Base-by-base conservation (phyloP, 2,329 filamentous ascomycete species). In the Pezizomycotina sp. region DNA sequence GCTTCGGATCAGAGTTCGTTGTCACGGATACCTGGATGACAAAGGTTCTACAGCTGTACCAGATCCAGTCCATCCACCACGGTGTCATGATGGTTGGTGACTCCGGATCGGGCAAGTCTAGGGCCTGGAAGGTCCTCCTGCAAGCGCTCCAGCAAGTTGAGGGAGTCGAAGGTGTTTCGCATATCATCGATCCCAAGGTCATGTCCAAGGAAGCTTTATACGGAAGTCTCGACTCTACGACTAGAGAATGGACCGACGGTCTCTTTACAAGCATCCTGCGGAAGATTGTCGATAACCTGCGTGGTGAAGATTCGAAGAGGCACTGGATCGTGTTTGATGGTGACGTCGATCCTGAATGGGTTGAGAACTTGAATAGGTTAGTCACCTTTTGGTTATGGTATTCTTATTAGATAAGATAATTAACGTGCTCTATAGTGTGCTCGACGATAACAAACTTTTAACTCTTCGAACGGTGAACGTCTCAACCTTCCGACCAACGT, bases 51-150 rank as follows among this genome's bases (percentile, higher is more conserved):
- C 89, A 99, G 57, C 69, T 98, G 2, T 95, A 92, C 56, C 89
- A 99, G 57, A 99, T 99, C 46, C 89, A 95, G 58, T 79, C 76
- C 48, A 83, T 98, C 40, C 89, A 99, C 53, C 89, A 99, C 50
- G 89, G 89, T 76, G 89, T 99, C 18, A 99, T 99, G 91, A 95
- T 98, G 89, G 89, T 99, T 6, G 89, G 89, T 46, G 83, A 81
- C 53, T 93, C 91, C 19, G 89, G 91, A n/a, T 78, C 86, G 28
- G 91, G 91, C 55, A 99, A 99, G 61, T 93, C 89, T 25, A 74
- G 79, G 2, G 80, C 89, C 4, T 99, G 91, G 89, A 83, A 80
- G 53, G 73, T 92, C 26, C 66, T 99, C 33, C 68, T 98, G 13
- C 79, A 91, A 52, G 89, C 91, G 10, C 62, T 98, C 40, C 86